Percentiles rank a stretch among this genome's conserved stretches.
Conservation (phyloP, 2,329 filamentous ascomycete genomes). For the Ascochyta fabae region DNA sequence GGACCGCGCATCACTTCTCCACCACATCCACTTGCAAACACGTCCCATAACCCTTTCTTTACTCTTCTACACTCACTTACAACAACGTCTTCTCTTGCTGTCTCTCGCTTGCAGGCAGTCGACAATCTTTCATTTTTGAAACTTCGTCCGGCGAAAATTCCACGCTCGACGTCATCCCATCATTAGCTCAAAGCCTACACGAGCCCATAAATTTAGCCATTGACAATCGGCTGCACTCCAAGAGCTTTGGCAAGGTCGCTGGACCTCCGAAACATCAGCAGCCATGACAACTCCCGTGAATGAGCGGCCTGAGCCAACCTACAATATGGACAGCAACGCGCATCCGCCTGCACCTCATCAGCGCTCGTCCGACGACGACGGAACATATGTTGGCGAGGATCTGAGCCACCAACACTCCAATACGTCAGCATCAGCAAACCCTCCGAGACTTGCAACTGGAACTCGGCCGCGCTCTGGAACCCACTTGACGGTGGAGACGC, state of each 20-base stretch:
- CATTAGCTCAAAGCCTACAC: constrained; percentile 3
- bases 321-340: constrained; percentile 41
- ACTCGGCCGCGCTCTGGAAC: constrained; percentile 44
- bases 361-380: constrained; percentile 48
- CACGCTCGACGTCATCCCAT: constrained; percentile 10
- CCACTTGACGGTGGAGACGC: constrained; percentile 58
- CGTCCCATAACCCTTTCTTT: neutral
- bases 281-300: constrained; percentile 46
- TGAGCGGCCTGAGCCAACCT: constrained; percentile 47
- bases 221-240: neutral
- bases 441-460: constrained; percentile 14
- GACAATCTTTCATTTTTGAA: neutral
- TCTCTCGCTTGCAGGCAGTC: constrained; percentile 2
- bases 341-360: constrained; percentile 26
- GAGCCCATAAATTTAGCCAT: neutral
- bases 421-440: constrained; percentile 13
- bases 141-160: constrained; percentile 4
- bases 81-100: neutral
- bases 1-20: constrained; percentile 16
- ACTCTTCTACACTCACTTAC: neutral
- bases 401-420: constrained; percentile 39
- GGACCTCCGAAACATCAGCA: constrained; percentile 14
- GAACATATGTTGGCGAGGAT: constrained; percentile 48
- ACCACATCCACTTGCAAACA: constrained; percentile 4
- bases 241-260: constrained; percentile 5